A percentile compares a stretch with the other conserved stretches of the same genome.
Evolutionary conservation across 495 filamentous ascomycete genomes (phyloP).

Genomic region (Tetracladium marchalianum): DNA sequence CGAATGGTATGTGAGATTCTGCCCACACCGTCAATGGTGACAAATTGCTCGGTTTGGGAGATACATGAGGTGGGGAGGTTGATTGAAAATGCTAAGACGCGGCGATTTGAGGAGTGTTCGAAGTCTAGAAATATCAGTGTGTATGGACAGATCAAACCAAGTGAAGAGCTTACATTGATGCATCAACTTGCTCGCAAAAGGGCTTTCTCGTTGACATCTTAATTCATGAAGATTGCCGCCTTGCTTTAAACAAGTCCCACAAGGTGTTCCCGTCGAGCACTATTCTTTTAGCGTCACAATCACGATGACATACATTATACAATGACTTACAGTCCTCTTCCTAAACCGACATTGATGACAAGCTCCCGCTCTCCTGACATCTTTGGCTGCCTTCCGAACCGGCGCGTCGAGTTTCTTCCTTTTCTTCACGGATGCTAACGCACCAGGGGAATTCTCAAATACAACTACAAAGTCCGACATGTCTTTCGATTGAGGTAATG

Average conservation of each 20-base stretch:
- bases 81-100: conserved; percentile 7
- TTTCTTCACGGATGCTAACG: conserved; percentile 9
- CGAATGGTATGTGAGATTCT: conserved; percentile 6
- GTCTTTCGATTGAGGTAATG: background rate
- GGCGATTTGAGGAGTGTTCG: conserved; percentile 7
- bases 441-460: conserved; percentile 13
- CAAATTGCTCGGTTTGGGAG: conserved; percentile 1
- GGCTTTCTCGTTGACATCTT: conserved; percentile 14
- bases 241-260: conserved; percentile 10
- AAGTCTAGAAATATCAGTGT: conserved; percentile 9
- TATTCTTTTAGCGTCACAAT: background rate
- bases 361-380: conserved; percentile 11
- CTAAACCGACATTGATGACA: conserved; percentile 16
- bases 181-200: conserved; percentile 10
- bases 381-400: conserved; percentile 10
- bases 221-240: conserved; percentile 10
- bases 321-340: conserved; percentile 12
- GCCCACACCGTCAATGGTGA: conserved; percentile 10
- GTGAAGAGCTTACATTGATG: conserved; percentile 9
- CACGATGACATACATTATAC: background rate
- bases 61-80: background rate
- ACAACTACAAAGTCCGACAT: conserved; percentile 8
- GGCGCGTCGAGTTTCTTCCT: conserved; percentile 10
- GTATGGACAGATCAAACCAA: background rate
- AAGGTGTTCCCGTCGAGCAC: conserved; percentile 14